Base-by-base conservation (phyloP, 2,329 filamentous ascomycete species). In the Fusarium denticulatum region DNA sequence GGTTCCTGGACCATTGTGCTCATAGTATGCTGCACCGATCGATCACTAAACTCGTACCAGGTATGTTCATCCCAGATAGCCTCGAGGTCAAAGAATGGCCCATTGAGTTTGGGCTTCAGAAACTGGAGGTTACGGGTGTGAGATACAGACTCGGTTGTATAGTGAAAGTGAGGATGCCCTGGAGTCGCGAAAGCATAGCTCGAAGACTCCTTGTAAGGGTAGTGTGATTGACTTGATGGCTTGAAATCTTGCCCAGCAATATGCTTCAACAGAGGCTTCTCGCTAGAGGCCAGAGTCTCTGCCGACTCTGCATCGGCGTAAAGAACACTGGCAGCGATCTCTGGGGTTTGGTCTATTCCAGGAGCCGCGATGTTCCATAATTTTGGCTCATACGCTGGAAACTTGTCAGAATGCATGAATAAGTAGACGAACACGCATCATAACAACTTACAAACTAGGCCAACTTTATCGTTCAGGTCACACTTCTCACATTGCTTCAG, bases 51-150 rank as follows among this genome's bases (percentile, higher is more conserved):
- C 79, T 95, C 92, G 72, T 88, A 92, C 52, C 87, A 86, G 0
- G 91, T 93, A 79, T 95, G 93, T 79, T 95, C 92, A 12, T 94
- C 92, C 93, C 93, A 96, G 52, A 95, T 91, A 3, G 87, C 86
- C 78, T 95, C 93, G 14, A 95, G 87, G 75, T 95, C 91, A 77
- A 95, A 94, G 70, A 86, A 88, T 0, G 92, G 92, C 0, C 92
- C 93, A 1, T 84, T 83, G 14, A 93, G 81, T 7, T 87, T 82
- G 13, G 86, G 86, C 77, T 94, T 94, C 18, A 95, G 77, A 73
- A 93, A 93, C 0, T 85, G 82, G 3, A 94, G 82, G 61, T 85
- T 90, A 5, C 93, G 86, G 0, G 92, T 93, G 79, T 95, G 92
- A 0, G 90, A 86, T 0, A 94, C 83, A 3, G 87, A 85, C 36